Evolutionary conservation across 805 yeast genomes (phyloP).

Genomic region (Cyberlindnera mississippiensis): DNA sequence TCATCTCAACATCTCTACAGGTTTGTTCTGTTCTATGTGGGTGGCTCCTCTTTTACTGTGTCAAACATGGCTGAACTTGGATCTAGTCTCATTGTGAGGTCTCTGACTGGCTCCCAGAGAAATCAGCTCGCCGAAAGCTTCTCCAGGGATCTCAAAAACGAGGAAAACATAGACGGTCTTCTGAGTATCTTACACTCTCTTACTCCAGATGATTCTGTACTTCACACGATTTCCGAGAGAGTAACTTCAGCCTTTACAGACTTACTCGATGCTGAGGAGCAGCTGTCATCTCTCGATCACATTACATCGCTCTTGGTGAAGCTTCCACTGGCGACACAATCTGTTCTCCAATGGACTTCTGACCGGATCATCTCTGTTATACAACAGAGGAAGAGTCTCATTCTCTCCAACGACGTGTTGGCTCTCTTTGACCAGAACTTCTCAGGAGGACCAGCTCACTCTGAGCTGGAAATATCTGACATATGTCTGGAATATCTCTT

Average conservation of each 20-base stretch:
- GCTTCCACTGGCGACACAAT: conserved; percentile 7
- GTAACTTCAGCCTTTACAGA: neutral
- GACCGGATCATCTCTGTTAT: conserved; percentile 4
- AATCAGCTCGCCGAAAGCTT: conserved; percentile 1
- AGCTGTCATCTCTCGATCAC: neutral
- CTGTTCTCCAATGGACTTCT: conserved; percentile 10
- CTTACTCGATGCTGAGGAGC: neutral
- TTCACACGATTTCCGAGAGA: conserved; percentile 5
- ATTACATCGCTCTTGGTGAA: conserved; percentile 5
- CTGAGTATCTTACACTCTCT: conserved; percentile 10
- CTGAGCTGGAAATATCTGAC: neutral
- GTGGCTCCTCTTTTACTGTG: no score
- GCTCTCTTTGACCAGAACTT: conserved; percentile 3
- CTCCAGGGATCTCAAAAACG: conserved; percentile 4
- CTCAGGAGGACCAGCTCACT: neutral
- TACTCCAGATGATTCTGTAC: neutral
- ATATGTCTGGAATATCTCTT: conserved; percentile 4
- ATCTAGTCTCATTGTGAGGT: neutral
- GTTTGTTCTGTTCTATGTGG: no score
- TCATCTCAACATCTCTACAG: neutral
- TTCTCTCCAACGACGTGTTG: conserved; percentile 4
- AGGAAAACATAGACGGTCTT: conserved; percentile 11
- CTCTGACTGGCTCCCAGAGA: neutral
- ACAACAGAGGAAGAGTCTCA: conserved; percentile 1
- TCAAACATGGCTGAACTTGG: neutral